phyloP scores from a whole-genome alignment of 805 yeast species.

The Candida succiphila region DNA sequence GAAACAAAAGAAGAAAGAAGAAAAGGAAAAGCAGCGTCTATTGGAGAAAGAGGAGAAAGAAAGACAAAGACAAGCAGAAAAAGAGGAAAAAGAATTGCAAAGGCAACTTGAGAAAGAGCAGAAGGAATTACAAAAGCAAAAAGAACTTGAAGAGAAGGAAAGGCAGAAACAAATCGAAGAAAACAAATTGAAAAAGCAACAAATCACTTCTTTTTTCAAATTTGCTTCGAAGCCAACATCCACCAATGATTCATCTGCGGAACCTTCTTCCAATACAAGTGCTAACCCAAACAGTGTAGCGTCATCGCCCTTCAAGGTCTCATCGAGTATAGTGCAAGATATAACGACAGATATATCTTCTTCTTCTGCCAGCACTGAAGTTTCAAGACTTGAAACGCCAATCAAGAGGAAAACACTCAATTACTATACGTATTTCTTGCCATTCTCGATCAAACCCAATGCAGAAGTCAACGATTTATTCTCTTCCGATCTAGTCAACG shows the following conservation, averaged over 20 bases:
- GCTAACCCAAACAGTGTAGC: no score
- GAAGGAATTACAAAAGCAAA: slow-evolving; percentile 5
- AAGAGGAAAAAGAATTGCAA: slow-evolving; percentile 10
- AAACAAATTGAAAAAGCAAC: slow-evolving; percentile 15
- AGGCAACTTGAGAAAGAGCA: slow-evolving; percentile 13
- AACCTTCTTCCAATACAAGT: not conserved
- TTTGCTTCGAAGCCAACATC: not conserved
- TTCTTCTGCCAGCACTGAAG: no score
- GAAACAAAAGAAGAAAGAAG: slow-evolving; percentile 26
- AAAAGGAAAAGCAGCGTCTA: slow-evolving; percentile 15
- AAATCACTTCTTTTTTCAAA: slow-evolving; percentile 22
- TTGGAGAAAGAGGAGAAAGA: slow-evolving; percentile 6
- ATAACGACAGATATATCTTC: no score
- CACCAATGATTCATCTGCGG: not conserved
- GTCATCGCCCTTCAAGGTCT: no score
- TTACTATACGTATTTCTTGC: slow-evolving; percentile 17
- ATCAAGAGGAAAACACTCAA: slow-evolving; percentile 4
- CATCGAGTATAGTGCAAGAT: no score
- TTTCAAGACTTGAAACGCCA: no score
- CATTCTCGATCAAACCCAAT: slow-evolving; percentile 18
- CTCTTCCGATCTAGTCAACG: no score
- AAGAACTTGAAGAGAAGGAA: slow-evolving; percentile 6
- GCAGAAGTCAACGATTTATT: no score
- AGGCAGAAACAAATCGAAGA: slow-evolving; percentile 12
- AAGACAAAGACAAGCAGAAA: slow-evolving; percentile 21